Evolutionary conservation across 805 yeast species (phyloP).

Genomic region (Candida gorgasii): DNA sequence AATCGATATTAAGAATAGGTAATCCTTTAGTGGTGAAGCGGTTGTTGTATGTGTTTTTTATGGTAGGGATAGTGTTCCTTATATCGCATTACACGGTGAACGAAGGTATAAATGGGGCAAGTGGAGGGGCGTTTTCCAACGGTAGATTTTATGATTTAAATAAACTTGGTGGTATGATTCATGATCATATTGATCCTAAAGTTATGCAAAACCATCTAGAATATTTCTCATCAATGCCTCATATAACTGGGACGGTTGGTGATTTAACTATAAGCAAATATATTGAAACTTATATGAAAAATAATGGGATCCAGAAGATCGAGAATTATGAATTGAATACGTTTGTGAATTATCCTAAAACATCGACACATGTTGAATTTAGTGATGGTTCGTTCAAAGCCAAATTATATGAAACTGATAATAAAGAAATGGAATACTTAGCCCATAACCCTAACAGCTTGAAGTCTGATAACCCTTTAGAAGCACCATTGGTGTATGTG

Average conservation of each 20-base stretch:
- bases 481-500: constrained; percentile 59
- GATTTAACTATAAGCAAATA: constrained; percentile 72
- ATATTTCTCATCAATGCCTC: constrained; percentile 79
- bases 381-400: constrained; percentile 41
- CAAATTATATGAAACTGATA: constrained; percentile 33
- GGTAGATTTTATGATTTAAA: constrained; percentile 68
- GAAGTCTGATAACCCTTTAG: constrained; percentile 51
- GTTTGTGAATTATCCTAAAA: constrained; percentile 65
- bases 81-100: constrained; percentile 57
- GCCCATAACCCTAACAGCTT: constrained; percentile 72
- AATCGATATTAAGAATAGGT: constrained; percentile 63
- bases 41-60: constrained; percentile 64
- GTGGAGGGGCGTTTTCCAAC: constrained; percentile 41
- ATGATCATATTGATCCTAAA: constrained; percentile 51
- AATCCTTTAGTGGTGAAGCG: constrained; percentile 84
- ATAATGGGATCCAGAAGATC: constrained; percentile 55
- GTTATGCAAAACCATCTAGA: constrained; percentile 66
- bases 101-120: constrained; percentile 39
- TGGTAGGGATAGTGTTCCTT: constrained; percentile 58
- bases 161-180: constrained; percentile 49
- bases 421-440: constrained; percentile 34
- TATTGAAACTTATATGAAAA: constrained; percentile 56
- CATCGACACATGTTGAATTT: constrained; percentile 28
- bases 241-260: constrained; percentile 85
- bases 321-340: constrained; percentile 54